Percentiles rank a stretch among this genome's conserved stretches.
phyloP scores from a whole-genome alignment of 768 basidiomycete species.

The Leccinum truebloodii region DNA sequence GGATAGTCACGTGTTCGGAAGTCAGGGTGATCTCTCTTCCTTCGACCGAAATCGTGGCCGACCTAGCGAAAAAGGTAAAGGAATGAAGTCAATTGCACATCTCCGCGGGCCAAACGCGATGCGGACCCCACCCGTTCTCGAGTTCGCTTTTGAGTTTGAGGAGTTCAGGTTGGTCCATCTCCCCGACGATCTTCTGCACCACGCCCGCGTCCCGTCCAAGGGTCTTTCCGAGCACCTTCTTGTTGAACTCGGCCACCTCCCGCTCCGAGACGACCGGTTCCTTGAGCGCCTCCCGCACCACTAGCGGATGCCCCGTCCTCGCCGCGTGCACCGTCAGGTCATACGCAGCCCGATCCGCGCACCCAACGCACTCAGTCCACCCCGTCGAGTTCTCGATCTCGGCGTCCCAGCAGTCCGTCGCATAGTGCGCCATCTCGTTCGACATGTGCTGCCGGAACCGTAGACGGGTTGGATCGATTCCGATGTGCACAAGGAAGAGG shows the following conservation, averaged over 20 bases:
- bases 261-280: conserved; percentile 84
- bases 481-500: conserved; percentile 87
- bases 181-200: conserved; percentile 63
- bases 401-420: conserved; percentile 99
- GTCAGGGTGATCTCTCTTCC: conserved; percentile 72
- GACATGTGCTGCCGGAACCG: conserved; percentile 98
- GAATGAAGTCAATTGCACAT: not conserved
- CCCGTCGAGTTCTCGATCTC: conserved; percentile 86
- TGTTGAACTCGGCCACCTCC: conserved; percentile 78
- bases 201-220: conserved; percentile 80
- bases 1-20: conserved; percentile 72
- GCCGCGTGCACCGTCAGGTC: conserved; percentile 89
- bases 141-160: conserved; percentile 69
- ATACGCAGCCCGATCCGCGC: conserved; percentile 97
- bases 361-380: conserved; percentile 99
- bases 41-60: conserved; percentile 57
- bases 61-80: conserved; percentile 36
- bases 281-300: conserved; percentile 84
- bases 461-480: conserved; percentile 78
- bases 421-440: conserved; percentile 99
- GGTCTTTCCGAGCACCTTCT: conserved; percentile 85
- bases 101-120: conserved; percentile 8
- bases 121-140: conserved; percentile 60
- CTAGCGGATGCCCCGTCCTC: conserved; percentile 80
- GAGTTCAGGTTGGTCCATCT: conserved; percentile 67